Percentiles rank a stretch among this genome's conserved stretches.
These are phyloP conservation scores for Gastrolobium villosum DNA, from an alignment of 306 rosid species.

Conservation along the genomic window DNA sequence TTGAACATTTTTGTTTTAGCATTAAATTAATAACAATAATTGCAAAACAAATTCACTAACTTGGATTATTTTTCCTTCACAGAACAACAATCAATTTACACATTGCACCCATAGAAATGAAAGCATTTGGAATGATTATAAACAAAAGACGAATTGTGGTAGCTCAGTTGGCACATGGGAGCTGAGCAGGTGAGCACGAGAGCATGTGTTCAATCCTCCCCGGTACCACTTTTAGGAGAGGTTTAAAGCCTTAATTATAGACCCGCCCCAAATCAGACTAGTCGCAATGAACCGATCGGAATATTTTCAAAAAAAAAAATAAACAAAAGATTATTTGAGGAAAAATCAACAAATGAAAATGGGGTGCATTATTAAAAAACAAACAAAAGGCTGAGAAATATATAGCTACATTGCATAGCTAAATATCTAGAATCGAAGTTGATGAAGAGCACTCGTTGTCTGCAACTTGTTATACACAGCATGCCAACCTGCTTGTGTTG, in stretches of 20 bases:
- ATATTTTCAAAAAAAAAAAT: too few relatives aligned
- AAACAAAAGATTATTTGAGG: not conserved
- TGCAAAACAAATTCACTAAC: slow-evolving; percentile 3
- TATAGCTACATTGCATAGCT: not conserved
- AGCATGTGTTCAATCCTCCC: too few relatives aligned
- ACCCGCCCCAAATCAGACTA: too few relatives aligned
- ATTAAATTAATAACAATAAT: not conserved
- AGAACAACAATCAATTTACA: not conserved
- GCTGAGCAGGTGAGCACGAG: too few relatives aligned
- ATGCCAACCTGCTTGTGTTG: slow-evolving; percentile 80
- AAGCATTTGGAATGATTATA: not conserved
- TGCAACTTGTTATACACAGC: slow-evolving; percentile 58
- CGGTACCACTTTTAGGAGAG: too few relatives aligned
- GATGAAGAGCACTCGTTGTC: not conserved
- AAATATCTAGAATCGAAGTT: not conserved
- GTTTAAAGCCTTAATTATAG: too few relatives aligned
- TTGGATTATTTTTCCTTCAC: not conserved
- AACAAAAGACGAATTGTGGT: too few relatives aligned
- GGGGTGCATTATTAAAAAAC: not conserved
- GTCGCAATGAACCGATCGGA: too few relatives aligned
- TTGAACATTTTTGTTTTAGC: not conserved
- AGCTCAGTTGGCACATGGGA: too few relatives aligned
- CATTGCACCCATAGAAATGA: not conserved
- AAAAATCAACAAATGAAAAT: not conserved
- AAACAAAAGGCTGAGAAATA: not conserved